Conservation (phyloP, 306 rosid species). For the cucumber (Cucumis sativus) region Cucumber_9930_V3 NC_026659.2:13942501-13943000, state of each 20-base stretch:
- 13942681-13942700: background rate
- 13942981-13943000: background rate
- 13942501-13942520: constrained; percentile 34
- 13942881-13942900: background rate
- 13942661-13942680: background rate
- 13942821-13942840: background rate
- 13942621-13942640: background rate
- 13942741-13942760: background rate
- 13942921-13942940: background rate
- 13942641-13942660: background rate
- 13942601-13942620: background rate
- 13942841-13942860: background rate
- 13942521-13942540: constrained; percentile 26
- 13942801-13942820: background rate
- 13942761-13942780: background rate
- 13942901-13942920: background rate
- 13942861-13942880: background rate
- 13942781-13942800: background rate
- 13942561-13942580: constrained; percentile 59
- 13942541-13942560: constrained; percentile 63
- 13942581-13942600: background rate
- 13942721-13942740: background rate
- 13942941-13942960: background rate
- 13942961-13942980: background rate
- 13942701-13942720: background rate